Base-by-base conservation (phyloP, 1,139 yeast genomes). In the Kazachstania sp. region DNA sequence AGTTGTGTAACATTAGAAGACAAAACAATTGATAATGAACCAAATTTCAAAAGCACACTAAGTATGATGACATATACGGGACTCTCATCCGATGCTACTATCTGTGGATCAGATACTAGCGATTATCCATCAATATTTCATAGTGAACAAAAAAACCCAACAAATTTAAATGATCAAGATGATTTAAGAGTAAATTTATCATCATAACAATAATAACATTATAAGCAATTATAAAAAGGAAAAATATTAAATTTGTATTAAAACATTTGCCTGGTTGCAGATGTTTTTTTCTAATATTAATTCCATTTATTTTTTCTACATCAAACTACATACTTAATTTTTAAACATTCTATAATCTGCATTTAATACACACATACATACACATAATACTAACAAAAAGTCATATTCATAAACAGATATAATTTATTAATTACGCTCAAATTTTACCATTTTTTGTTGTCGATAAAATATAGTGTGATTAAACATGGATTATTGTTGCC, bases 11-110 rank as follows among this genome's bases (percentile, higher is more conserved):
- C 42, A 3, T 19, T 39, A 16, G 28, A 16, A 6, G 26, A 26
- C 15, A 38, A 38, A 13, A 16, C 31, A 23, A 6, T 29, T 12
- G 42, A 39, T 6, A 26, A 23, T 29, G 39, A 41, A 26, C 30
- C 23, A 16, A 18, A 8, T 26, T 31, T 41, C 12, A 41, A 41
- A n/a, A 26, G n/a, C 6, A n/a, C 23, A 2, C 13, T 19, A 3
- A 41, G 18, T 19, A 9, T 34, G 16, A 31, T n/a, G 13, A 4
- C 30, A 9, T 39, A 30, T 20, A 36, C 30, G 18, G 39, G 20
- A 15, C 30, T 35, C 6, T 26, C 44, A 13, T 41, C 44, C 16
- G 44, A 41, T 12, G 30, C 38, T n/a, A 41, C 44, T 26, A 20
- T 26, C 6, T 41, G 39, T 31, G 44, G 39, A n/a, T 41, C 32